phyloP scores from a whole-genome alignment of 495 filamentous ascomycete genomes.

The Aspergillus funiculosus region DNA sequence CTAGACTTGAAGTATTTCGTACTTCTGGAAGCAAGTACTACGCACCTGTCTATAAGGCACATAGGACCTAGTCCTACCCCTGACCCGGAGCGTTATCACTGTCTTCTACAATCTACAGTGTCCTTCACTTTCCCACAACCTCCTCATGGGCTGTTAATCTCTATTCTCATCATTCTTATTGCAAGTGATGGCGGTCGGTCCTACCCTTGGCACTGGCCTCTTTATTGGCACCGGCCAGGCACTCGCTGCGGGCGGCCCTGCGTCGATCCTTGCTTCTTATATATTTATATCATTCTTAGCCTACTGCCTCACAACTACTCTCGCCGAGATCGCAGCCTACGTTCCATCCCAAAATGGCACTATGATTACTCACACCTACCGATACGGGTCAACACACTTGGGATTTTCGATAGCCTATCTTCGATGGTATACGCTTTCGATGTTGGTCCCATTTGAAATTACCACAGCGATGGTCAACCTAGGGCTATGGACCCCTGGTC shows the following conservation, averaged over 20 bases:
- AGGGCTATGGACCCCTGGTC: constrained; percentile 60
- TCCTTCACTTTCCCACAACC: background rate
- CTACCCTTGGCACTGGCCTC: constrained; percentile 38
- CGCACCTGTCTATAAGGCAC: background rate
- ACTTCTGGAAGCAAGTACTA: background rate
- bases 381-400: constrained; percentile 45
- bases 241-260: constrained; percentile 37
- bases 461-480: constrained; percentile 81
- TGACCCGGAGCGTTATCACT: background rate
- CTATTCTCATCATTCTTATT: constrained; percentile 14
- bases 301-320: constrained; percentile 54
- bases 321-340: constrained; percentile 61
- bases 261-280: constrained; percentile 35
- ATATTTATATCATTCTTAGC: constrained; percentile 49
- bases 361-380: constrained; percentile 49
- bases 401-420: constrained; percentile 55
- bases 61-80: background rate
- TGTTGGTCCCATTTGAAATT: constrained; percentile 67
- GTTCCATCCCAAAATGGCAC: constrained; percentile 52
- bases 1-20: no score
- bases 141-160: background rate
- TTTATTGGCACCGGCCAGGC: constrained; percentile 39
- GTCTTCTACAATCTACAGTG: background rate
- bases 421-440: constrained; percentile 56
- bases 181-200: constrained; percentile 28